Base-by-base conservation (phyloP, 1,284 basidiomycete genomes). In the Thelephora terrestris region DNA sequence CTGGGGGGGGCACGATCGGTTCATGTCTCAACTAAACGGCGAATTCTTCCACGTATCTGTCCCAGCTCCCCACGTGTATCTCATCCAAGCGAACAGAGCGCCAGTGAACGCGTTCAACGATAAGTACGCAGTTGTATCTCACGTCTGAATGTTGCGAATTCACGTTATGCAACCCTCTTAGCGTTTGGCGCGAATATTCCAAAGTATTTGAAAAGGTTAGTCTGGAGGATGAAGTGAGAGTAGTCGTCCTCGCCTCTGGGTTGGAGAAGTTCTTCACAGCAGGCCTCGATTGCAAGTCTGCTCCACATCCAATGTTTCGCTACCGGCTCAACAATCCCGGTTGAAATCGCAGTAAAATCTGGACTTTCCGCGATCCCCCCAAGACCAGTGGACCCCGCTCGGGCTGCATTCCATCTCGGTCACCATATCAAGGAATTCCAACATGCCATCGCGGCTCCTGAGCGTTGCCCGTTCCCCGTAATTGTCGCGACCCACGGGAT, bases 401-500 rank as follows among this genome's bases (percentile, higher is more conserved):
- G 86, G 3, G 66, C 67, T 6, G 78, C 80, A 0, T 58, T 82
- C 5, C 61, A 66, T 4, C 62, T 78, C 14, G 71, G 74, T 10
- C 61, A 73, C 10, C 67, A 73, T 53, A 63, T 88, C 45, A 58
- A 71, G n/a, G 73, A 74, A 21, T 88, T 91, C 65, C 91, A 94
- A 67, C 60, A 66, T n/a, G 78, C 79, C 29, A 87, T 93, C 46
- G 69, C 75, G 0, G 69, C 80, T 0, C 75, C 89, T 0, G 81
- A 90, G 55, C 66, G 76, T n/a, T 83, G 82, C 55, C 75, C 77
- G 0, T 82, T 85, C 59, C 93, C 93, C 0, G 88, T 97, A 50
- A 89, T 98, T 48, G 83, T 73, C 1, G 91, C 93, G 0, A 70
- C 88, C 0, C 85, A 93, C 58, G 91, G 91, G 0, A 62, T 80